Conservation (phyloP, 805 yeast species). For the Lachancea fermentati region DNA sequence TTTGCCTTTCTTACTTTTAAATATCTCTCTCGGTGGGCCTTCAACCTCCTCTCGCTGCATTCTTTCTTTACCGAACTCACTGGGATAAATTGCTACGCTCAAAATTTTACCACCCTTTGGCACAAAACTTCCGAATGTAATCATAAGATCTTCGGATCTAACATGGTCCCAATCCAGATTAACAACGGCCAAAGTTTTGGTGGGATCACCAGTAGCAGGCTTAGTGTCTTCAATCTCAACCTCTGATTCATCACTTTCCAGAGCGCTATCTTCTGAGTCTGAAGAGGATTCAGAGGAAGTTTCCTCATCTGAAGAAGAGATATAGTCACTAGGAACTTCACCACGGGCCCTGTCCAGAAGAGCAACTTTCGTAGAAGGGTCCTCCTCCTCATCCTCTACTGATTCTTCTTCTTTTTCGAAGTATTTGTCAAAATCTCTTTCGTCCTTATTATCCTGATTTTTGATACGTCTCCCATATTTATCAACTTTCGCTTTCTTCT, state of each 20-base stretch:
- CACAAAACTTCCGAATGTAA: constrained; percentile 79
- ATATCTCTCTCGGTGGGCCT: constrained; percentile 89
- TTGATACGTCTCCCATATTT: constrained; percentile 77
- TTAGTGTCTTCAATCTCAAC: constrained; percentile 49
- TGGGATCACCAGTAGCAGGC: constrained; percentile 86
- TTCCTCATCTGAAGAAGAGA: constrained; percentile 39
- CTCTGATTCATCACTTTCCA: constrained; percentile 45
- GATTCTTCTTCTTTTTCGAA: constrained; percentile 43
- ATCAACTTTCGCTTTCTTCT: constrained; percentile 61
- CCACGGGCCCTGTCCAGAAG: constrained; percentile 63
- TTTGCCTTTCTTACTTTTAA: constrained; percentile 43
- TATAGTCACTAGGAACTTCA: constrained; percentile 43
- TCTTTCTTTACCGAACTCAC: constrained; percentile 89
- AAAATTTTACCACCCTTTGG: constrained; percentile 67
- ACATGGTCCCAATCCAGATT: constrained; percentile 97
- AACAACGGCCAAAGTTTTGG: constrained; percentile 79
- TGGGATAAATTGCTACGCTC: constrained; percentile 72
- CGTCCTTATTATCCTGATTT: constrained; percentile 34
- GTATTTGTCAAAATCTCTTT: constrained; percentile 56
- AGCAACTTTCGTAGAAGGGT: constrained; percentile 2
- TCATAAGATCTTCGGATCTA: constrained; percentile 80
- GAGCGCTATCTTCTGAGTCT: constrained; percentile 39
- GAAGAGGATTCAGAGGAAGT: constrained; percentile 43
- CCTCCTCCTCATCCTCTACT: constrained; percentile 13
- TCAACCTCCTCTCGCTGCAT: constrained; percentile 84